Conservation (phyloP, 2,329 filamentous ascomycete genomes). For the Penicillium sp. region DNA sequence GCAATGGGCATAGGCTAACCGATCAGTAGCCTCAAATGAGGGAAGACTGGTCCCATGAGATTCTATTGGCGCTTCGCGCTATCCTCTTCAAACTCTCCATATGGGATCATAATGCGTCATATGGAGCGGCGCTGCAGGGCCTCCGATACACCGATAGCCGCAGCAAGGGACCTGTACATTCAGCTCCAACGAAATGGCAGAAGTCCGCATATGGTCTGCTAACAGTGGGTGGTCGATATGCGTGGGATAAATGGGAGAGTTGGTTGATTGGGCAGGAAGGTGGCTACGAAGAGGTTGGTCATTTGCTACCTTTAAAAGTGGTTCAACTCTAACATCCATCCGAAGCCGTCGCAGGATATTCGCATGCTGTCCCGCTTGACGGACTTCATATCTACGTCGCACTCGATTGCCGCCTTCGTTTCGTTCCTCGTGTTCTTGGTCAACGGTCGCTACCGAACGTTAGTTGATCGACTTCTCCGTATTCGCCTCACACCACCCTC, state of each 20-base stretch:
- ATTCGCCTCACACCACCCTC: conserved; percentile 83
- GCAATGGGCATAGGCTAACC: neutral
- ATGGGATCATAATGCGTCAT: conserved; percentile 95
- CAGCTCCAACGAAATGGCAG: conserved; percentile 74
- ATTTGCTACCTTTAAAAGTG: neutral
- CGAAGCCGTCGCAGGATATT: conserved; percentile 49
- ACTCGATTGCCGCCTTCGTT: conserved; percentile 75
- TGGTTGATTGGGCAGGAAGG: conserved; percentile 76
- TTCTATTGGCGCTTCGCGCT: conserved; percentile 71
- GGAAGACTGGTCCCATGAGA: conserved; percentile 86
- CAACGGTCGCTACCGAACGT: conserved; percentile 85
- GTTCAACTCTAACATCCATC: conserved; percentile 13
- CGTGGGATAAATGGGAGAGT: conserved; percentile 88
- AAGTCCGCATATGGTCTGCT: conserved; percentile 80
- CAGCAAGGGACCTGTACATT: conserved; percentile 58
- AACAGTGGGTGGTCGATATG: conserved; percentile 83
- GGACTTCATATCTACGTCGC: conserved; percentile 65
- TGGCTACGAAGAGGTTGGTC: conserved; percentile 61
- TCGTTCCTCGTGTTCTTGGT: conserved; percentile 90
- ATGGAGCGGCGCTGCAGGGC: conserved; percentile 90
- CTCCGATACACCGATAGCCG: conserved; percentile 86
- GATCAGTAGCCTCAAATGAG: conserved; percentile 58
- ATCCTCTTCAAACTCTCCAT: conserved; percentile 91
- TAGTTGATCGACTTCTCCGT: conserved; percentile 79
- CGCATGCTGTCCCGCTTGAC: conserved; percentile 66